A percentile compares a stretch with the other conserved stretches of the same genome.
Evolutionary conservation across 1,284 basidiomycete species (phyloP).

Genomic region (Ceratobasidium sp.): DNA sequence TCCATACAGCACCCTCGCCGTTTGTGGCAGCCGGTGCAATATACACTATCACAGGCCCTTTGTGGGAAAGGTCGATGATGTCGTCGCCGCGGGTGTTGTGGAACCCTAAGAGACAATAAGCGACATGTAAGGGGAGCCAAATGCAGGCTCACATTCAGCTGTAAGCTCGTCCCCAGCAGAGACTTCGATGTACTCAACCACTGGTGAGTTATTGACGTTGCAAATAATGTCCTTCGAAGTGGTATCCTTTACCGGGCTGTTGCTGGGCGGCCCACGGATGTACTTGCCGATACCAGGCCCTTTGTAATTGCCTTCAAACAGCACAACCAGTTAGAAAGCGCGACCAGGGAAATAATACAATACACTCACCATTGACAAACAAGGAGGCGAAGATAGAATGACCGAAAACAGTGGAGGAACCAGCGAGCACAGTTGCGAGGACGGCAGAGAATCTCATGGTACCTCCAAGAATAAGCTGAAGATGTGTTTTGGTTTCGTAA

Average conservation of each 20-base stretch:
- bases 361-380: conserved; percentile 26
- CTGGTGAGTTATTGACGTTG: conserved; percentile 31
- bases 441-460: conserved; percentile 34
- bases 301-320: conserved; percentile 24
- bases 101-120: conserved; percentile 14
- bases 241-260: conserved; percentile 44
- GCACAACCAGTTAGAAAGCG: neutral
- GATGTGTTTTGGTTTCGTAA: neutral
- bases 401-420: conserved; percentile 12
- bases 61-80: conserved; percentile 44
- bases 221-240: conserved; percentile 23
- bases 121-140: neutral
- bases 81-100: conserved; percentile 41
- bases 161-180: conserved; percentile 28
- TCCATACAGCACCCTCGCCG: conserved; percentile 41
- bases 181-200: conserved; percentile 37
- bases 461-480: neutral
- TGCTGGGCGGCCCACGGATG: conserved; percentile 42
- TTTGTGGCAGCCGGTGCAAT: conserved; percentile 44
- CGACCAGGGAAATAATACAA: neutral
- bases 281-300: conserved; percentile 30
- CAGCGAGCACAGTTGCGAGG: conserved; percentile 23
- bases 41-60: conserved; percentile 47
- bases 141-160: conserved; percentile 29
- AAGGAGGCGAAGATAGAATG: neutral